These are phyloP conservation scores for Chenopodium album DNA, from an alignment of 148 eudicot species.

Conservation along the genomic window DNA sequence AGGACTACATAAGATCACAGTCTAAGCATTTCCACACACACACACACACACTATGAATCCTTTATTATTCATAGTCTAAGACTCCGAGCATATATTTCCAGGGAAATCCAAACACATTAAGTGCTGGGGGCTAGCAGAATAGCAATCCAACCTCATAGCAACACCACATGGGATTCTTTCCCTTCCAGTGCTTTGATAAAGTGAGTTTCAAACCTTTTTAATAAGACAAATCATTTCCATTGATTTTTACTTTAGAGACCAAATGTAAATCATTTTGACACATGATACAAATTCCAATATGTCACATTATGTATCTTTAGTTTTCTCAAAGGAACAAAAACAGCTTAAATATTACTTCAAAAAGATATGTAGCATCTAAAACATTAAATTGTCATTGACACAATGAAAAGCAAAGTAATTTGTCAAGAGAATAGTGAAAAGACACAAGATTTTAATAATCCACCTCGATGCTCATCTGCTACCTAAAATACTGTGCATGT, in stretches of 20 bases:
- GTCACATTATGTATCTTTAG: neutral
- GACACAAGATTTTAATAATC: neutral
- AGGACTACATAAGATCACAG: neutral
- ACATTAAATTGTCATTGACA: slow-evolving; percentile 2
- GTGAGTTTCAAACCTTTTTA: neutral
- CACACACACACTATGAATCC: too few relatives aligned
- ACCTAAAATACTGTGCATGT: neutral
- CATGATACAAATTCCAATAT: neutral
- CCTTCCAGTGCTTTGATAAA: neutral
- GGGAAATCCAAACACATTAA: neutral
- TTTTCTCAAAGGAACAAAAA: neutral
- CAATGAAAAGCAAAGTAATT: neutral
- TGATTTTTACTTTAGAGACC: neutral
- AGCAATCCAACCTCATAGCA: neutral
- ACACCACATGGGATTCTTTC: neutral
- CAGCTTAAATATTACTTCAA: neutral
- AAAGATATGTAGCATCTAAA: neutral
- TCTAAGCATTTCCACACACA: neutral
- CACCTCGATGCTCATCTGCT: neutral
- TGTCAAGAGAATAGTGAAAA: neutral
- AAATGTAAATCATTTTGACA: neutral
- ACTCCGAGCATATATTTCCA: neutral
- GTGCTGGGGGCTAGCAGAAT: neutral
- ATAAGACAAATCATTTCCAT: neutral
- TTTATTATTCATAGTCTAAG: neutral